phyloP scores from a whole-genome alignment of 768 basidiomycete species.

The Mycena pura region DNA sequence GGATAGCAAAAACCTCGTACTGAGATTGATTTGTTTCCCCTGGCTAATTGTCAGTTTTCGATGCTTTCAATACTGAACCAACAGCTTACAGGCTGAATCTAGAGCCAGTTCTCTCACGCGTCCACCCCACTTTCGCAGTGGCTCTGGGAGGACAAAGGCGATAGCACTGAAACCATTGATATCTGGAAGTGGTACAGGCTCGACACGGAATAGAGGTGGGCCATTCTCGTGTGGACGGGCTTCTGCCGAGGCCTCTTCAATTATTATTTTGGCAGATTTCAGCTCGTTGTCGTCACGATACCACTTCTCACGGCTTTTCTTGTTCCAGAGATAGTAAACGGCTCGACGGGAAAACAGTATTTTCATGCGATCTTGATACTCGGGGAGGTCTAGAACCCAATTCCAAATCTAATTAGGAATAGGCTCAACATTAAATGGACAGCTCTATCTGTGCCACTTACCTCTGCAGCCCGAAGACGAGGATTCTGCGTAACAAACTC shows the following conservation, averaged over 20 bases:
- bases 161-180: constrained; percentile 29
- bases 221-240: not conserved
- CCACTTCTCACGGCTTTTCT: not conserved
- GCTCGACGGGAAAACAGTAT: not conserved
- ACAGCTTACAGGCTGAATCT: too few relatives aligned
- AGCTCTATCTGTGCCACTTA: not conserved
- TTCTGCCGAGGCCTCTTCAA: constrained; percentile 18
- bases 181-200: not conserved
- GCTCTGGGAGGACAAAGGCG: constrained; percentile 33
- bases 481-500: not conserved
- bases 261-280: constrained; percentile 29
- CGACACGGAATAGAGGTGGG: not conserved
- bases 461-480: too few relatives aligned
- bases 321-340: not conserved
- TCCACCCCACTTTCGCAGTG: constrained; percentile 28
- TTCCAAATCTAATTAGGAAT: constrained; percentile 24
- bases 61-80: constrained; percentile 37
- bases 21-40: constrained; percentile 40
- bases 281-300: not conserved
- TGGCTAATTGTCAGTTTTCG: constrained; percentile 9
- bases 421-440: not conserved
- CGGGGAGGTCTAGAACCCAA: not conserved
- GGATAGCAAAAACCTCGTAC: constrained; percentile 39
- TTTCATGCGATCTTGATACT: not conserved
- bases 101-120: constrained; percentile 35